Base-by-base conservation (phyloP, 345 rosid species). In the Linum lewisii region DNA sequence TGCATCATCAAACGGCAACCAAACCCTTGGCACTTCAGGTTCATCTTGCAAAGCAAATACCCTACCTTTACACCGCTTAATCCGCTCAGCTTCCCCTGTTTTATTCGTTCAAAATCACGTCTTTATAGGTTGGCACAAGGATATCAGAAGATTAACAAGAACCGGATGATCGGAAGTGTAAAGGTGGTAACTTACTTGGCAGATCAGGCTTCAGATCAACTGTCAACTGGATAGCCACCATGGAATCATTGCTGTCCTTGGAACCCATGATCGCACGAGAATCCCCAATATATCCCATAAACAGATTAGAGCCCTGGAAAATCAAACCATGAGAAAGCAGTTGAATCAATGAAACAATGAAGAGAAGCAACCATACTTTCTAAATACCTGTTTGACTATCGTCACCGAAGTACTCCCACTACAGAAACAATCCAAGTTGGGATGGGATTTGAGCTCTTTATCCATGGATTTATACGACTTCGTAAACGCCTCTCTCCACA, bases 1-100 rank as follows among this genome's bases (percentile, higher is more conserved):
- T 63, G 97, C 97, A 71, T 94, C 93, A 79, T 94, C 99, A 73
- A 78, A 94, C 29, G 99, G 99, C 78, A 94, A 69, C 99, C 99
- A 94, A 22, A 94, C 99, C 78, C 97, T 81, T 26, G 86, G 70
- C 50, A 94, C 99, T 80, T 90, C 99, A 63, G 99, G 99, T 71
- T 94, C 99, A 64, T 94, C 99, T 87, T 94, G 93, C 76, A 90
- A 65, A 0, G 99, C 95, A 74, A 94, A 94, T 55, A 94, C 99
- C 67, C 99, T 76, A 53, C 97, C 99, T 83, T 86, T 90, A 78
- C 97, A 94, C 60, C 79, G 75, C 76, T 83, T 90, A 61, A 94
- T 94, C 79, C 99, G 80, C 72, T 94, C 99, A 54, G 96, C 93
- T 81, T 94, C 99, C 77, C 80, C 99, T 94, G 64, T 11, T 68